A percentile compares a stretch with the other conserved stretches of the same genome.
Conservation (phyloP, 176 grass and related monocot genomes). For the Lolium multiflorum region DNA sequence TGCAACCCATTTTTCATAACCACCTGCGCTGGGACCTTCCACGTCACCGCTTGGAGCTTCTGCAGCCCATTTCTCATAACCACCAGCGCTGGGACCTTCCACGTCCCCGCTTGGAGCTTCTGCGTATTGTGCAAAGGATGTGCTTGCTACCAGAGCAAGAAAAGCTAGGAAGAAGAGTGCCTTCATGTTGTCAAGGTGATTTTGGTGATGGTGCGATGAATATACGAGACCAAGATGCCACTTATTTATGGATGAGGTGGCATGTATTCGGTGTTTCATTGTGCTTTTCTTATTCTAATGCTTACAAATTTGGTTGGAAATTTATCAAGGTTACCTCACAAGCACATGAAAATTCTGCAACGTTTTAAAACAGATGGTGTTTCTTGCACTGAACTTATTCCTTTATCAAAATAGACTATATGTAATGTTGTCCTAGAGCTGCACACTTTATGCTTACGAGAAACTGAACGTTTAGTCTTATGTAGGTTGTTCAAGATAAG, state of each 20-base stretch:
- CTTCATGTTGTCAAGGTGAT: slow-evolving; percentile 15
- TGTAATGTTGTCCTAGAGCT: not conserved
- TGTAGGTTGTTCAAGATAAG: slow-evolving; percentile 13
- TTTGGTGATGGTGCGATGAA: not conserved
- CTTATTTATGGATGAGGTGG: not conserved
- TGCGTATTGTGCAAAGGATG: not conserved
- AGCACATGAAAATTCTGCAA: not conserved
- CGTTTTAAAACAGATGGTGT: not conserved
- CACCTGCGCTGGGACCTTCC: not conserved
- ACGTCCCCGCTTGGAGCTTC: not conserved
- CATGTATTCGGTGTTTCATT: not conserved
- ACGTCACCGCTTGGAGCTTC: not conserved
- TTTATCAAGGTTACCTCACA: not conserved
- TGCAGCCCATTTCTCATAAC: too few species aligned
- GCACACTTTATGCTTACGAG: not conserved
- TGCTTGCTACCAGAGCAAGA: not conserved
- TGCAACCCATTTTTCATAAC: not conserved
- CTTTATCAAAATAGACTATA: not conserved
- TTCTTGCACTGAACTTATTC: not conserved
- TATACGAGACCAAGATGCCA: not conserved
- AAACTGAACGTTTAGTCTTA: not conserved
- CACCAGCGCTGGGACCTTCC: not conserved
- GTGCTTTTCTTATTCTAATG: not conserved
- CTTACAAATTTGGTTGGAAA: not conserved
- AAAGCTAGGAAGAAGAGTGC: not conserved